Evolutionary conservation across 148 eudicot genomes (phyloP).

Genomic region (Rhododendron griersonianum): DNA sequence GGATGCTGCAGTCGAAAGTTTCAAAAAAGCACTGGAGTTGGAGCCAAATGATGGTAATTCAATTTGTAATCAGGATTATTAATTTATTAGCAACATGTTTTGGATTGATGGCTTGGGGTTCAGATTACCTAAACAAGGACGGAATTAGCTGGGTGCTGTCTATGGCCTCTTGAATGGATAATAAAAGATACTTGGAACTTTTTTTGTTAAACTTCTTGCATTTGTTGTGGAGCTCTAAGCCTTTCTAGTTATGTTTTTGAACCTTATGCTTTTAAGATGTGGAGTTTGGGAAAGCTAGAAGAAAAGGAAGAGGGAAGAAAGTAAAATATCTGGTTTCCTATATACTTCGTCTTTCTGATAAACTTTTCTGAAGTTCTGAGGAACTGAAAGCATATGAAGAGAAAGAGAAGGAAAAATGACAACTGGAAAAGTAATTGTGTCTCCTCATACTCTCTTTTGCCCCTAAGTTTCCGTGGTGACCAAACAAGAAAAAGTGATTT

Average conservation of each 20-base stretch:
- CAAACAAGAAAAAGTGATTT: background rate
- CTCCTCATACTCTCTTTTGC: background rate
- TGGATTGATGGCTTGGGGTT: background rate
- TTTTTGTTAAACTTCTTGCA: background rate
- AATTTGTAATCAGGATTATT: background rate
- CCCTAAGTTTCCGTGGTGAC: background rate
- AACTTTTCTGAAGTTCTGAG: background rate
- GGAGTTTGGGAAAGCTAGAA: background rate
- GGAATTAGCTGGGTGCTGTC: background rate
- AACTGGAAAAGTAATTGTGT: background rate
- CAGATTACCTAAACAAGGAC: background rate
- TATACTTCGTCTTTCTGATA: background rate
- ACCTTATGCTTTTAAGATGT: background rate
- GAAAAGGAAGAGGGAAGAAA: background rate
- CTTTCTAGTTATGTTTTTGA: background rate
- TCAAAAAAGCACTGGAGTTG: slow-evolving; percentile 57
- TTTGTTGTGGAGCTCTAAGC: background rate
- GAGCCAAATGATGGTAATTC: slow-evolving; percentile 72
- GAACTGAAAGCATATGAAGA: background rate
- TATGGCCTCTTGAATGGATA: background rate
- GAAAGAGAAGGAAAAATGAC: background rate
- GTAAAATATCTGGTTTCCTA: background rate
- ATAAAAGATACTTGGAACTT: background rate
- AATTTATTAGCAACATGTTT: background rate
- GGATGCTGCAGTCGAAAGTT: slow-evolving; percentile 76